Evolutionary conservation across 345 rosid genomes (phyloP), one percentile per base, ranked within the genome.

Genomic region (Dimocarpus longan): DNA sequence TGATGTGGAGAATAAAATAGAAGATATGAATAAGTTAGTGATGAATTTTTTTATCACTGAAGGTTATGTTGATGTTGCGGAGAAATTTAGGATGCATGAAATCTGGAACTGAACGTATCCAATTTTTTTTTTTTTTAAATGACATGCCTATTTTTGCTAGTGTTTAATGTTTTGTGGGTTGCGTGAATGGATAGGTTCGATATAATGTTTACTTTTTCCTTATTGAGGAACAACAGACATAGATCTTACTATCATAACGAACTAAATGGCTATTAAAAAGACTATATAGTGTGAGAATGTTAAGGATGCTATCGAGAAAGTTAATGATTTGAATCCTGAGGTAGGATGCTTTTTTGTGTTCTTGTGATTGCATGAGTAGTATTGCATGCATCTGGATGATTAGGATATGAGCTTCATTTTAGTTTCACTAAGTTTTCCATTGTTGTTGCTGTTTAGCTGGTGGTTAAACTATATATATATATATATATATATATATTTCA

Each of bases 41-140:
- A 97, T 97, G 99, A 97, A 97, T 86, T 97, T 93, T 80, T 93
- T 97, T 75, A 98, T 94, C 57, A 94, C 98, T 11, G 99, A 97
- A 84, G 98, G 99, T 69, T 97, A 85, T 81, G 98, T 94, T 13
- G 99, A 97, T 70, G 98, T 92, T 62, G 98, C 98, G 10, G 96
- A 92, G 84, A 92, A 92, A 73, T 92, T 97, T 83, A 90, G 90
- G 82, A 90, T 80, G n/a, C n/a, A n/a, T n/a, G 80, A 98, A 97
- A 76, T 97, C 98, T 76, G 99, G 98, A 83, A 91, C 97, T 12
- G 92, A 90, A 79, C 97, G 98, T 97, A 97, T 94, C 98, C 91
- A 26, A n/a, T n/a, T n/a, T n/a, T n/a, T n/a, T 26, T 26, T 26
- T 26, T 42, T 12, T 43, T 5, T 4, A 5, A 65, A 28, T 8